These are phyloP conservation scores for Hortaea sp. DNA, from an alignment of 2,329 filamentous ascomycete genomes.

Conservation along the genomic window DNA sequence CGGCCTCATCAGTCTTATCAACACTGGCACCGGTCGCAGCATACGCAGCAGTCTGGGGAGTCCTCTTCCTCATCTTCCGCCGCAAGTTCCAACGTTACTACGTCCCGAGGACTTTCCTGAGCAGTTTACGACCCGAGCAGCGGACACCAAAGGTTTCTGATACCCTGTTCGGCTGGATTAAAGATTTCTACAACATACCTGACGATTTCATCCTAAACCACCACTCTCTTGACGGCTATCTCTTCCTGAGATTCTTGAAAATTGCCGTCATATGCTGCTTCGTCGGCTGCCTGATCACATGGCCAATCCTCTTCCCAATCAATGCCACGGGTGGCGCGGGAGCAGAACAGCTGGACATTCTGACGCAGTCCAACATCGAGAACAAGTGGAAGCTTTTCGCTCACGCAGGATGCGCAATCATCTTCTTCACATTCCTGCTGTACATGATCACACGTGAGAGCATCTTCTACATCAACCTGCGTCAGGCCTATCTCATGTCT, in stretches of 20 bases:
- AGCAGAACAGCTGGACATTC: conserved; percentile 58
- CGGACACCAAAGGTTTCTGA: conserved; percentile 29
- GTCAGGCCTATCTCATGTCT: conserved; percentile 83
- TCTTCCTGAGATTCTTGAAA: conserved; percentile 81
- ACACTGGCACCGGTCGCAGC: conserved; percentile 27
- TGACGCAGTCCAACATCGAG: conserved; percentile 68
- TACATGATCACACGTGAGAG: conserved; percentile 79
- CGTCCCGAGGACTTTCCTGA: conserved; percentile 35
- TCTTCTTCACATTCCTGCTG: conserved; percentile 80
- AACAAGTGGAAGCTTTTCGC: conserved; percentile 64
- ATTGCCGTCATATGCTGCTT: conserved; percentile 69
- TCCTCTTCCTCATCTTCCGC: conserved; percentile 33
- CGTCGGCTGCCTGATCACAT: conserved; percentile 73
- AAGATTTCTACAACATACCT: conserved; percentile 42
- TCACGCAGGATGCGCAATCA: conserved; percentile 68
- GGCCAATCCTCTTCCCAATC: conserved; percentile 80
- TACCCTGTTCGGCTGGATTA: conserved; percentile 32
- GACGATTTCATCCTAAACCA: conserved; percentile 81
- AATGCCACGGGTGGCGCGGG: conserved; percentile 70
- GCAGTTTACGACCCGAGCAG: conserved; percentile 31
- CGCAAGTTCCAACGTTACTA: conserved; percentile 35
- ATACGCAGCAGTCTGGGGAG: conserved; percentile 24
- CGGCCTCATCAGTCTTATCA: conserved; percentile 24
- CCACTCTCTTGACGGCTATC: conserved; percentile 83
- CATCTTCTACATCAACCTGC: conserved; percentile 85